Conservation (phyloP, 176 grass and related monocot genomes). For the Carex pumila region DNA sequence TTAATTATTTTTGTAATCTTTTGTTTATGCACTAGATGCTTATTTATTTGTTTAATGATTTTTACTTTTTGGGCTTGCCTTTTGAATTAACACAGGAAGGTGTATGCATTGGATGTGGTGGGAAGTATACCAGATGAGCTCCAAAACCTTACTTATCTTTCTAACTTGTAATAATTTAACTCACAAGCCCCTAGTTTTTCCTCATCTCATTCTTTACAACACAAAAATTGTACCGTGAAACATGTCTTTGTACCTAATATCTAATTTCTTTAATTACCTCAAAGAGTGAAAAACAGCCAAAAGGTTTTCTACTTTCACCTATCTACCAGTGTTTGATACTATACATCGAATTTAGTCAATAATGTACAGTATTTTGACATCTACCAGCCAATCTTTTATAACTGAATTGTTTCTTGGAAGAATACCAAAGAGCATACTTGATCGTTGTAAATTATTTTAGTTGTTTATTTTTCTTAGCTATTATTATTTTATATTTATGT, state of each 20-base stretch:
- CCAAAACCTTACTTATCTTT: conserved; percentile 48
- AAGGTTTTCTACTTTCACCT: neutral
- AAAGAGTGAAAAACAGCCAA: neutral
- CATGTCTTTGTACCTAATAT: neutral
- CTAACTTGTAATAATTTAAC: conserved; percentile 36
- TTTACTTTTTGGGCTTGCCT: neutral
- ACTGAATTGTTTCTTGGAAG: neutral
- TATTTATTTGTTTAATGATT: neutral
- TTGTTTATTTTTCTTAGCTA: neutral
- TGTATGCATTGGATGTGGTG: conserved; percentile 8
- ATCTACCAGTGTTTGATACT: neutral
- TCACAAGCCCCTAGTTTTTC: neutral
- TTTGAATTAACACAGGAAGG: conserved; percentile 40
- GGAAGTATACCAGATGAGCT: conserved; percentile 58
- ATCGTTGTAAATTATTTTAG: neutral
- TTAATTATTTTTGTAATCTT: neutral
- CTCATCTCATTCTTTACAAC: neutral
- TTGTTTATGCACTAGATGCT: neutral
- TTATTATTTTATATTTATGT: neutral
- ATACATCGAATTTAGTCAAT: neutral
- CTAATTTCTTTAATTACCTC: neutral
- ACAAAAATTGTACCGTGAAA: neutral
- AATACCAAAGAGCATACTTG: neutral
- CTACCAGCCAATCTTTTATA: neutral
- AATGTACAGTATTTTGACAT: neutral